Conservation (phyloP, 2,329 filamentous ascomycete species). For the Achaetomium macrosporum region DNA sequence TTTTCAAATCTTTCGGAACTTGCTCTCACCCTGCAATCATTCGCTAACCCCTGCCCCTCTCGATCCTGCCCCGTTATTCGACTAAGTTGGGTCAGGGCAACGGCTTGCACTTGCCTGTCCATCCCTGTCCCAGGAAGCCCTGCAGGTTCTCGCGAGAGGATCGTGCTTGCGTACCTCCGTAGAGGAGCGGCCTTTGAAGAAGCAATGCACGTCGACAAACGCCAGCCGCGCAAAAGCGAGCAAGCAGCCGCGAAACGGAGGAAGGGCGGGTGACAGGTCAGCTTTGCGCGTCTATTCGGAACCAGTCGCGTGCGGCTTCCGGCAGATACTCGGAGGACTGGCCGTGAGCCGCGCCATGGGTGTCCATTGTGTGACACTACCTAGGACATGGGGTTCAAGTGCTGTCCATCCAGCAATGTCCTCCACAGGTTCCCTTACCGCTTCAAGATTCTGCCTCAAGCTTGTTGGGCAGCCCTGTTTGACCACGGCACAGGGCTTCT, state of each 20-base stretch:
- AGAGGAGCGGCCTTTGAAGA: background rate
- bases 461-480: slow-evolving; percentile 10
- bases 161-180: background rate
- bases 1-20: too few species aligned
- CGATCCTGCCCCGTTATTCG: slow-evolving; percentile 16
- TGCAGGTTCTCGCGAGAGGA: background rate
- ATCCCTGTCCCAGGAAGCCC: background rate
- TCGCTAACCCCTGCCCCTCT: background rate
- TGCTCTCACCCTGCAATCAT: too few species aligned
- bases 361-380: background rate
- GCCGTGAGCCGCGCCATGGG: slow-evolving; percentile 10
- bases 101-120: background rate
- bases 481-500: slow-evolving; percentile 15
- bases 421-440: slow-evolving; percentile 6
- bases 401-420: background rate
- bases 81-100: background rate
- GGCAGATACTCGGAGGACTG: slow-evolving; percentile 6
- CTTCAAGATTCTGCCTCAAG: slow-evolving; percentile 4
- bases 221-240: slow-evolving; percentile 16
- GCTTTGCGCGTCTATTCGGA: slow-evolving; percentile 4
- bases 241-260: slow-evolving; percentile 7
- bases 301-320: slow-evolving; percentile 4
- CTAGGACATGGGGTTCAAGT: background rate
- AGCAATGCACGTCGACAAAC: slow-evolving; percentile 10
- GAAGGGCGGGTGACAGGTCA: slow-evolving; percentile 1